phyloP scores from a whole-genome alignment of 1,284 basidiomycete genomes.

The Melampsora americana region DNA sequence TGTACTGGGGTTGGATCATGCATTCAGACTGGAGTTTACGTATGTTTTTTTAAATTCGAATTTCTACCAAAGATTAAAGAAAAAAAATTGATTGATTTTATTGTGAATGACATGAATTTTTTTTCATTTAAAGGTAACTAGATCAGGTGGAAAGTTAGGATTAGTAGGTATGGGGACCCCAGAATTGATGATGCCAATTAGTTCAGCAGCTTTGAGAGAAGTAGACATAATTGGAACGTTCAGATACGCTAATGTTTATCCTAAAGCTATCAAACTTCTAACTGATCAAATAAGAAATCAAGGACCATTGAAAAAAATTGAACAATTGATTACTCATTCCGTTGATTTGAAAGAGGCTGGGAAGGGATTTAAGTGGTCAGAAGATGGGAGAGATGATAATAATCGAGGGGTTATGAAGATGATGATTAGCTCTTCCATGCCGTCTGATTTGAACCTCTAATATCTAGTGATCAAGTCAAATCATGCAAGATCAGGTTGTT shows the following conservation, averaged over 20 bases:
- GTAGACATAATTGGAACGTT: slow-evolving; percentile 91
- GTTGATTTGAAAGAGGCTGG: slow-evolving; percentile 67
- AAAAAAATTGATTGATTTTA: slow-evolving; percentile 65
- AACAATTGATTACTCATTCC: slow-evolving; percentile 76
- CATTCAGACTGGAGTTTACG: slow-evolving; percentile 52
- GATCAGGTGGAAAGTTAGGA: slow-evolving; percentile 79
- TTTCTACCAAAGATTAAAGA: slow-evolving; percentile 60
- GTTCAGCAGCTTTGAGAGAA: slow-evolving; percentile 76
- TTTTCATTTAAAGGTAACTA: slow-evolving; percentile 63
- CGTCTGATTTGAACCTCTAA: too few relatives aligned
- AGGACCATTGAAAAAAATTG: slow-evolving; percentile 62
- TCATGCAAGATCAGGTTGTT: too few relatives aligned
- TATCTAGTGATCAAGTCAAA: too few relatives aligned
- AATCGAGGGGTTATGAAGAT: slow-evolving; percentile 68
- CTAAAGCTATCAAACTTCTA: slow-evolving; percentile 61
- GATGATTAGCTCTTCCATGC: too few relatives aligned
- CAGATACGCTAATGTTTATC: slow-evolving; percentile 70
- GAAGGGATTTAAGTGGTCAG: slow-evolving; percentile 74
- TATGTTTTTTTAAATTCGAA: slow-evolving; percentile 31
- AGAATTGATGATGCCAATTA: slow-evolving; percentile 75
- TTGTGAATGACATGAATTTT: slow-evolving; percentile 40
- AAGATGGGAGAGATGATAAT: slow-evolving; percentile 69
- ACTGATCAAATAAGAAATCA: slow-evolving; percentile 5
- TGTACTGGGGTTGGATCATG: slow-evolving; percentile 82
- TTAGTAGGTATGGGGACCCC: slow-evolving; percentile 92